These are phyloP conservation scores for Flaveria trinervia DNA, from an alignment of 129 eudicot genomes.

Conservation along the genomic window DNA sequence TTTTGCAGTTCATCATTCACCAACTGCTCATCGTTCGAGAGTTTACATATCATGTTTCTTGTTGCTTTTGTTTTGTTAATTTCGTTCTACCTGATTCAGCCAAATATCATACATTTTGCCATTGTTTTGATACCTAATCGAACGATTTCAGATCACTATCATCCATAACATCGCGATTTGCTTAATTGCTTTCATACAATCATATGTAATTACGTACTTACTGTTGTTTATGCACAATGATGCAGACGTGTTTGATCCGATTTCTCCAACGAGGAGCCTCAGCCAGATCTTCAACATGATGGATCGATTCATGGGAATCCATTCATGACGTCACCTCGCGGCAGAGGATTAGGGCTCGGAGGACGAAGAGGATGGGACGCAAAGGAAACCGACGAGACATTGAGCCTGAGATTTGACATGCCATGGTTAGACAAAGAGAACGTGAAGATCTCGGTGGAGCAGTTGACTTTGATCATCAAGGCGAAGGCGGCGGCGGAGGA, in stretches of 20 bases:
- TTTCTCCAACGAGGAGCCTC: slow-evolving; percentile 53
- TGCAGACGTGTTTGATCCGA: slow-evolving; percentile 59
- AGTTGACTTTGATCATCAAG: slow-evolving; percentile 50
- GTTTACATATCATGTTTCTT: too few relatives aligned
- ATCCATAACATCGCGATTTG: too few relatives aligned
- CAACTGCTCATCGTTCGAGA: too few relatives aligned
- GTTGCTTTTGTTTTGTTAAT: too few relatives aligned
- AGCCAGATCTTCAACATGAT: slow-evolving; percentile 66
- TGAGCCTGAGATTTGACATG: slow-evolving; percentile 62
- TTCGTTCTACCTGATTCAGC: too few relatives aligned
- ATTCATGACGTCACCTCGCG: slow-evolving; percentile 29
- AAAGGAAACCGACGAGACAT: slow-evolving; percentile 43
- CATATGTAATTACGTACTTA: too few relatives aligned
- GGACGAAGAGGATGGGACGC: slow-evolving; percentile 59
- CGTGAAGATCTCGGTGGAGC: slow-evolving; percentile 62
- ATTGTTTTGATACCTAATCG: too few relatives aligned
- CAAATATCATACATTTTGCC: too few relatives aligned
- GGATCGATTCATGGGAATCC: slow-evolving; percentile 59
- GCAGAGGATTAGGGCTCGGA: slow-evolving; percentile 27
- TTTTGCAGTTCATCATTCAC: too few relatives aligned
- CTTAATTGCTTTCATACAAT: too few relatives aligned
- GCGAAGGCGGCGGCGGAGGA: slow-evolving; percentile 53
- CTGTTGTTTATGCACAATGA: not conserved
- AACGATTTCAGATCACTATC: too few relatives aligned
- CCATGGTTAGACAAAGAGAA: slow-evolving; percentile 76